Percentiles rank a stretch among this genome's conserved stretches.
Evolutionary conservation across 2,329 filamentous ascomycete species (phyloP).

Genomic region (Aspergillus sp.): DNA sequence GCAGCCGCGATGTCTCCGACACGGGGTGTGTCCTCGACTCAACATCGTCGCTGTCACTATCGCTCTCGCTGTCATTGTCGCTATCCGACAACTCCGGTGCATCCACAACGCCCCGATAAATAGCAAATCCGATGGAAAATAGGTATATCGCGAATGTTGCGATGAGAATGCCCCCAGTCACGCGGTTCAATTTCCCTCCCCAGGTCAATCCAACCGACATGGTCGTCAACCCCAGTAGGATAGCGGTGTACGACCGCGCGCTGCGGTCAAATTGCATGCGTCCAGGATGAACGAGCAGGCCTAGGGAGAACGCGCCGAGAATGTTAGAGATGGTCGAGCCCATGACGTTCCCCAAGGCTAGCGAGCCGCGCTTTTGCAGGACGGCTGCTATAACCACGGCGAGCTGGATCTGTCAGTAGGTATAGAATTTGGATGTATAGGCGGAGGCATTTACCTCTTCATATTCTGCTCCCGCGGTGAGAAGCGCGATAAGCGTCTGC

Average conservation of each 20-base stretch:
- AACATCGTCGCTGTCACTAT: slow-evolving; percentile 1
- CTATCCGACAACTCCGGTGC: slow-evolving; percentile 44
- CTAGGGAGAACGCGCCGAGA: slow-evolving; percentile 55
- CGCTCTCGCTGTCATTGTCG: slow-evolving; percentile 32
- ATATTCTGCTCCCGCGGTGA: slow-evolving; percentile 56
- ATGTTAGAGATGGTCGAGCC: slow-evolving; percentile 57
- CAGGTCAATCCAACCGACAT: slow-evolving; percentile 35
- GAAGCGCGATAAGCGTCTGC: slow-evolving; percentile 48
- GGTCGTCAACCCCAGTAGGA: slow-evolving; percentile 44
- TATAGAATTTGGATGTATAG: neutral
- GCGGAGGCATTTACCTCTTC: slow-evolving; percentile 48
- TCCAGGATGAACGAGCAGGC: slow-evolving; percentile 43
- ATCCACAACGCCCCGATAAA: slow-evolving; percentile 42
- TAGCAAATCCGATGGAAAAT: slow-evolving; percentile 43
- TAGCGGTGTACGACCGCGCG: slow-evolving; percentile 46
- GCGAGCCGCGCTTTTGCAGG: slow-evolving; percentile 43
- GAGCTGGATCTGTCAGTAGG: slow-evolving; percentile 31
- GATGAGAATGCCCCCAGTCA: slow-evolving; percentile 41
- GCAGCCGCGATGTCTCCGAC: slow-evolving; percentile 3
- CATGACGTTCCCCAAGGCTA: slow-evolving; percentile 55
- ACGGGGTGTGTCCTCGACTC: slow-evolving; percentile 16
- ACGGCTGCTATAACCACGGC: slow-evolving; percentile 50
- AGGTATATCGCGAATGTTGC: slow-evolving; percentile 46
- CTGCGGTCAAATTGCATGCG: slow-evolving; percentile 46
- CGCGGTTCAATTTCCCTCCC: slow-evolving; percentile 31